Conservation (phyloP, 768 basidiomycete genomes). For the Tylopilus sp. region DNA sequence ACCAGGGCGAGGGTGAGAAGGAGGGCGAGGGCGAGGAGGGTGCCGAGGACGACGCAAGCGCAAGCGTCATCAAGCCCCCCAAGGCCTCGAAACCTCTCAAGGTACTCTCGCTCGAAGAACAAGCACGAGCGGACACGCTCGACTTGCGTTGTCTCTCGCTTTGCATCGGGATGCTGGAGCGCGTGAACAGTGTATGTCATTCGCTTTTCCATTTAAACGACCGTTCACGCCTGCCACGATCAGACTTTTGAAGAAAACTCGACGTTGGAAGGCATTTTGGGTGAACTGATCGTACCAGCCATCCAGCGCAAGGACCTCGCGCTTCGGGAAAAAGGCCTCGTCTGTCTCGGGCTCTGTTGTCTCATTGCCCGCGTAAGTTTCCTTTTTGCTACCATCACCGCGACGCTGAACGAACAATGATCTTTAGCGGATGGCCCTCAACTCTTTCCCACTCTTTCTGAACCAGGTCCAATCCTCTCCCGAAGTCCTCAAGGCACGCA, state of each 20-base stretch:
- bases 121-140: conserved; percentile 52
- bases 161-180: conserved; percentile 81
- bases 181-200: conserved; percentile 72
- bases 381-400: not conserved
- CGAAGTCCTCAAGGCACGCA: conserved; percentile 59
- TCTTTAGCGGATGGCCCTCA: conserved; percentile 29
- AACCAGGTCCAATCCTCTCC: conserved; percentile 67
- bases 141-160: conserved; percentile 75
- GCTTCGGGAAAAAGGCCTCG: conserved; percentile 63
- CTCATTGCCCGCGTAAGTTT: conserved; percentile 55
- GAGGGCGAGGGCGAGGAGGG: conserved; percentile 15
- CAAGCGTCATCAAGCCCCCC: conserved; percentile 10
- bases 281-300: conserved; percentile 88
- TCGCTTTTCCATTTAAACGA: not conserved
- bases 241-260: conserved; percentile 66
- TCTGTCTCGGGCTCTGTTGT: conserved; percentile 69
- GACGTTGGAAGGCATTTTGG: conserved; percentile 59
- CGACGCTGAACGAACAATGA: not conserved
- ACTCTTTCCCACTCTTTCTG: conserved; percentile 81
- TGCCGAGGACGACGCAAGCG: conserved; percentile 2
- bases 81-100: conserved; percentile 28
- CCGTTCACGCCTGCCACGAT: not conserved
- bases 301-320: conserved; percentile 81
- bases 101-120: conserved; percentile 56
- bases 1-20: conserved; percentile 36